These are phyloP conservation scores for Tetrahymena borealis DNA, from an alignment of 73 alveolate species.

Conservation along the genomic window DNA sequence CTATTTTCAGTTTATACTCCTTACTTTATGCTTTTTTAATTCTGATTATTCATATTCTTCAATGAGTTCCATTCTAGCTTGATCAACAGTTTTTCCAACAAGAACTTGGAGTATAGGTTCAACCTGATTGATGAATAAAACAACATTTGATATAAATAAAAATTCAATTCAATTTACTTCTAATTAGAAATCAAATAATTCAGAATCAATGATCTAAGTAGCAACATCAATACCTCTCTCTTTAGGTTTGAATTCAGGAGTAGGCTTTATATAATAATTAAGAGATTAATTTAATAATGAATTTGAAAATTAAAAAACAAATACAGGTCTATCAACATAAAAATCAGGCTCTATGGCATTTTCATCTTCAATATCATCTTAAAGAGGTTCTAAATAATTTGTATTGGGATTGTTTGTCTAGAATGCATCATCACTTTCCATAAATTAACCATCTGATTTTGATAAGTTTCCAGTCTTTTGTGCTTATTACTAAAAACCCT, in stretches of 20 bases:
- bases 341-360: constrained; percentile 84
- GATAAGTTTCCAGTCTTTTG: background rate
- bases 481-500: background rate
- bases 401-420: background rate
- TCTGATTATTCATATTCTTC: constrained; percentile 87
- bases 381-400: background rate
- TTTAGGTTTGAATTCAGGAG: constrained; percentile 80
- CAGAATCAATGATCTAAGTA: constrained; percentile 70
- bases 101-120: constrained; percentile 89
- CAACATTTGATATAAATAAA: constrained; percentile 30
- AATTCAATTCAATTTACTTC: background rate
- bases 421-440: constrained; percentile 1
- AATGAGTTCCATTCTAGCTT: constrained; percentile 89
- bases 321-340: constrained; percentile 79
- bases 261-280: constrained; percentile 27
- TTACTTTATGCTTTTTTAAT: constrained; percentile 66
- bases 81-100: constrained; percentile 82
- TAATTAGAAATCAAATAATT: constrained; percentile 28
- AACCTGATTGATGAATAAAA: constrained; percentile 71
- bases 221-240: constrained; percentile 83
- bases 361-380: constrained; percentile 54
- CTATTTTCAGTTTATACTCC: no score
- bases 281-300: background rate
- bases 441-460: background rate
- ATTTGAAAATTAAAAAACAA: background rate